Base-by-base conservation (phyloP, 2,329 filamentous ascomycete species). In the Didymosphaeria variabile region DNA sequence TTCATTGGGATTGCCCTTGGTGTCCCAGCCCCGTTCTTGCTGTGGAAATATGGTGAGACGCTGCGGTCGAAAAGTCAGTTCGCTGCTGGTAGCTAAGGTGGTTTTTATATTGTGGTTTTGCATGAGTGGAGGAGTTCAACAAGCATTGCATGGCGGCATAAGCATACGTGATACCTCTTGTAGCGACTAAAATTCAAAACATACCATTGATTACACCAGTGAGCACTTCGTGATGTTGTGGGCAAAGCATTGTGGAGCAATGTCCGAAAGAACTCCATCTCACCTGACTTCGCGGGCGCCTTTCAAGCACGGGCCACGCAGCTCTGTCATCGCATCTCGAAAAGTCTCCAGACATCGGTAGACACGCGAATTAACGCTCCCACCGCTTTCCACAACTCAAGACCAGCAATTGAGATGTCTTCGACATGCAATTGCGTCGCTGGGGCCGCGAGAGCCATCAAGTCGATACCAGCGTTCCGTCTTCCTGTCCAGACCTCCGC, bases 11-110 rank as follows among this genome's bases (percentile, higher is more conserved):
- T 80, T 52, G 73, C 12, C 6, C 23, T 81, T 38, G 79, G 79
- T 5, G 64, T 84, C 23, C 82, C 83, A 1, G 83, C 83, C 23
- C 84, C 84, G 17, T 71, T 85, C 2, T 69, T 86, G 58, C 65
- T 87, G 57, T 86, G 83, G 84, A 80, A 72, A 51, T 85, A 76
- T 72, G 84, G 85, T 0, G 79, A 80, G 71, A 68, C 49, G 52
- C 61, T 87, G 70, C 75, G 84, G 64, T 77, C 66, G 60, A 79
- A 73, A 72, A 85, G 83, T 72, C 75, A 79, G 23, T 86, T 80
- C 72, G 84, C 83, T 42, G 82, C 83, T 51, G 80, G 80, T 15
- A 57, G 53, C 13, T 59, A 17, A 34, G 36, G 36, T 44, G 32
- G n/a, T 36, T 19, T 32, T 23, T 12, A 15, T 26, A 12, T 19